Evolutionary conservation across 305 asterid species (phyloP).

Genomic region (Fraxinus sp.): DNA sequence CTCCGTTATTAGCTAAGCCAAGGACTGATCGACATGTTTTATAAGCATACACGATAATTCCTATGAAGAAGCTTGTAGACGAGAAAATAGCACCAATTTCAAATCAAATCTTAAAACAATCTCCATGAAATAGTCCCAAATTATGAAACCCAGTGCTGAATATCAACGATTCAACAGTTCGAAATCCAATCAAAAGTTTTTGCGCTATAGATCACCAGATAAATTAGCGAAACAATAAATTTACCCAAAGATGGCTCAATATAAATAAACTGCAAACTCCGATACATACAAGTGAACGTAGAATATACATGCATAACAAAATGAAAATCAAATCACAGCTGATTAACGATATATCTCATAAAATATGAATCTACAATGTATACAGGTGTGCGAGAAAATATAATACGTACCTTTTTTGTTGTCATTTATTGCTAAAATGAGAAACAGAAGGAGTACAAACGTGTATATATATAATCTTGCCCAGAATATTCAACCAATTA

Average conservation of each 20-base stretch:
- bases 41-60: background rate
- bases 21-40: background rate
- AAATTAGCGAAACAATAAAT: background rate
- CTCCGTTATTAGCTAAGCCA: background rate
- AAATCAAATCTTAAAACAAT: background rate
- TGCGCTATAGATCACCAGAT: background rate
- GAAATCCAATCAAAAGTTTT: background rate
- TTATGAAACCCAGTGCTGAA: background rate
- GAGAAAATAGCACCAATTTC: background rate
- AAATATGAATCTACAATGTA: background rate
- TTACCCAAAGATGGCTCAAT: background rate
- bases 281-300: background rate
- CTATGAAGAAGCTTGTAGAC: background rate
- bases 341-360: background rate
- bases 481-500: background rate
- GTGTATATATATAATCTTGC: too few relatives aligned
- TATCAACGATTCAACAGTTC: background rate
- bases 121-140: background rate
- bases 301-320: background rate
- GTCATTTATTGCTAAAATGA: background rate
- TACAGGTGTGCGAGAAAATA: background rate
- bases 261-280: background rate
- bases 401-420: background rate
- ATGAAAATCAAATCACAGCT: background rate
- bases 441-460: background rate